A percentile compares a stretch with the other conserved stretches of the same genome.
phyloP scores from a whole-genome alignment of 192 early-diverging fungal genomes.

The Rhizophagus clarus region DNA sequence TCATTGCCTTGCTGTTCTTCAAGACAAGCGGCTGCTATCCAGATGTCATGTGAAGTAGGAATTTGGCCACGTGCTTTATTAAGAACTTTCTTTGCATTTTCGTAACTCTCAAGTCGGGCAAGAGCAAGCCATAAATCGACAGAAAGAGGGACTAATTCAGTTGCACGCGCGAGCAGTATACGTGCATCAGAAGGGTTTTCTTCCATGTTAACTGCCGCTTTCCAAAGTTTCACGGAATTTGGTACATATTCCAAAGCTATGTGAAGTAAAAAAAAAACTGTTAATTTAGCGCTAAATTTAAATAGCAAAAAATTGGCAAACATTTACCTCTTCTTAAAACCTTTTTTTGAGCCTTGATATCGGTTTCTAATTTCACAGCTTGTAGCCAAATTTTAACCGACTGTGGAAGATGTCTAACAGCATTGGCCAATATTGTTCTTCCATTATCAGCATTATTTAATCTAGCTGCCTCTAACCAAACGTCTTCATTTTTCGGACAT shows the following conservation, averaged over 20 bases:
- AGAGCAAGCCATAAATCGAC: conserved; percentile 96
- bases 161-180: conserved; percentile 88
- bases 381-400: conserved; percentile 93
- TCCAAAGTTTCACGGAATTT: conserved; percentile 91
- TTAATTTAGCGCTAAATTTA: neutral
- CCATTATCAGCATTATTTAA: conserved; percentile 84
- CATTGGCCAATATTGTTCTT: conserved; percentile 88
- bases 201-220: conserved; percentile 87
- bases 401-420: conserved; percentile 85
- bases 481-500: conserved; percentile 92
- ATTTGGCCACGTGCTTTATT: conserved; percentile 85
- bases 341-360: conserved; percentile 71
- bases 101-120: conserved; percentile 87
- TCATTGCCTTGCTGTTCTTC: conserved; percentile 81
- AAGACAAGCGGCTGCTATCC: conserved; percentile 91
- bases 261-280: neutral
- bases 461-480: conserved; percentile 96
- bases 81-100: conserved; percentile 85
- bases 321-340: conserved; percentile 69
- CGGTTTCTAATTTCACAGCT: conserved; percentile 84
- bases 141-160: conserved; percentile 88
- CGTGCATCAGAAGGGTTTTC: conserved; percentile 90
- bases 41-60: conserved; percentile 91
- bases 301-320: neutral
- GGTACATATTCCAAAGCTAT: conserved; percentile 90